Percentiles rank a stretch among this genome's conserved stretches.
These are phyloP conservation scores for Trichosporon sp. DNA, from an alignment of 1,284 basidiomycete genomes.

Conservation along the genomic window DNA sequence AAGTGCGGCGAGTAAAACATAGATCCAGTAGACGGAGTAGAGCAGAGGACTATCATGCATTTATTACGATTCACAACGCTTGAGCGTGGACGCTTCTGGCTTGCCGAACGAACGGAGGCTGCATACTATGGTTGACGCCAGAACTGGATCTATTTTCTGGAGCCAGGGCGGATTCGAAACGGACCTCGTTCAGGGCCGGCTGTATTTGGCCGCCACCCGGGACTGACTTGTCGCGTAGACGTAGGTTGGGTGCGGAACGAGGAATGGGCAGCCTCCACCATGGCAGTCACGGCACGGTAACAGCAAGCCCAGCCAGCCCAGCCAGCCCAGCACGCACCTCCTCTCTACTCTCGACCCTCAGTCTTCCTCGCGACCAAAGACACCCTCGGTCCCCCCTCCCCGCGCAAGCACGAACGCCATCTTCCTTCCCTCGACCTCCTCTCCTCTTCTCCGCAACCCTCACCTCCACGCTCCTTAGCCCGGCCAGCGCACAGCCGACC, in stretches of 20 bases:
- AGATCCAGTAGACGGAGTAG: background rate
- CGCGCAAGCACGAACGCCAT: background rate
- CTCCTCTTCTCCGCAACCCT: background rate
- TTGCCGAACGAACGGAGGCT: too few relatives aligned
- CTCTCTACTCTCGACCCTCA: background rate
- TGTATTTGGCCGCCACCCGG: slow-evolving; percentile 4
- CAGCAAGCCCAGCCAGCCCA: background rate
- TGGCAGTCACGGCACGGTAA: slow-evolving; percentile 10
- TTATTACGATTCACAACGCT: background rate
- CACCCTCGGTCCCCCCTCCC: background rate
- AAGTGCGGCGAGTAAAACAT: slow-evolving; percentile 33
- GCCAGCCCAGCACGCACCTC: background rate
- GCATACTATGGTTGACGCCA: background rate
- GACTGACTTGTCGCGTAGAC: slow-evolving; percentile 2
- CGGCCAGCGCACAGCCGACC: slow-evolving; percentile 6
- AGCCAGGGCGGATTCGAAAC: slow-evolving; percentile 4
- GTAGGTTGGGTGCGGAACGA: too few relatives aligned
- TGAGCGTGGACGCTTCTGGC: too few relatives aligned
- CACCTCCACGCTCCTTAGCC: slow-evolving; percentile 4
- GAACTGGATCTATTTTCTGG: background rate
- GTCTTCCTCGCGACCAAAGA: background rate
- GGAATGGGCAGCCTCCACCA: slow-evolving; percentile 10
- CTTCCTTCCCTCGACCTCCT: background rate
- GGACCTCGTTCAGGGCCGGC: background rate
- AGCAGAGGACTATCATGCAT: background rate